phyloP scores from a whole-genome alignment of 2,329 filamentous ascomycete genomes.

The Colletotrichum neosansevieriae region DNA sequence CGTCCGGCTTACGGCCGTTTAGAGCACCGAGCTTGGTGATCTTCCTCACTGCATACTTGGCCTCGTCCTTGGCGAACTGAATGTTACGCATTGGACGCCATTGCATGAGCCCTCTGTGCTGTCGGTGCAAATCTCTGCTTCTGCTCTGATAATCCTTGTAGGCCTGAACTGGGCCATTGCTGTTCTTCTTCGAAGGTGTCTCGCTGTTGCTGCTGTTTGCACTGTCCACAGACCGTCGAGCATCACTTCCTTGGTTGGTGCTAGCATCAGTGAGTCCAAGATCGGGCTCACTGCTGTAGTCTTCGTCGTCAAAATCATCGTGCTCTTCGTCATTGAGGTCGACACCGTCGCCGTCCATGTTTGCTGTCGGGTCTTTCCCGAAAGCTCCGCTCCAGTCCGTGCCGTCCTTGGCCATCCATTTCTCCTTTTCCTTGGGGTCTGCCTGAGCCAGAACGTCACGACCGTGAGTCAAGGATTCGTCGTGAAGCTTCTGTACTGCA shows the following conservation, averaged over 20 bases:
- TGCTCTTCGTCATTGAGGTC: conserved; percentile 53
- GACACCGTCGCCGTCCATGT: conserved; percentile 52
- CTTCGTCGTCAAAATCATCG: conserved; percentile 55
- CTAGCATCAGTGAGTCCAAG: conserved; percentile 72
- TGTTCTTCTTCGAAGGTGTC: conserved; percentile 52
- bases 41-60: conserved; percentile 80
- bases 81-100: conserved; percentile 91
- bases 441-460: conserved; percentile 84
- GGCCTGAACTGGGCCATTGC: conserved; percentile 67
- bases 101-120: conserved; percentile 93
- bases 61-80: conserved; percentile 89
- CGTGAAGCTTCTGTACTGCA: conserved; percentile 80
- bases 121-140: conserved; percentile 82
- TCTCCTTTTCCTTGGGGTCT: conserved; percentile 77
- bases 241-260: conserved; percentile 44
- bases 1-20: conserved; percentile 85
- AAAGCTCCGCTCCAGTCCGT: conserved; percentile 91
- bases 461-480: conserved; percentile 81
- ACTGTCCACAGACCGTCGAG: conserved; percentile 55
- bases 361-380: conserved; percentile 75
- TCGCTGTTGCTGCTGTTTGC: conserved; percentile 50
- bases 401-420: conserved; percentile 83
- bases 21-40: conserved; percentile 82
- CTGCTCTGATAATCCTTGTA: conserved; percentile 74
- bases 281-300: conserved; percentile 48